These are phyloP conservation scores for Pichia sp. DNA, from an alignment of 1,139 yeast genomes.

Conservation along the genomic window DNA sequence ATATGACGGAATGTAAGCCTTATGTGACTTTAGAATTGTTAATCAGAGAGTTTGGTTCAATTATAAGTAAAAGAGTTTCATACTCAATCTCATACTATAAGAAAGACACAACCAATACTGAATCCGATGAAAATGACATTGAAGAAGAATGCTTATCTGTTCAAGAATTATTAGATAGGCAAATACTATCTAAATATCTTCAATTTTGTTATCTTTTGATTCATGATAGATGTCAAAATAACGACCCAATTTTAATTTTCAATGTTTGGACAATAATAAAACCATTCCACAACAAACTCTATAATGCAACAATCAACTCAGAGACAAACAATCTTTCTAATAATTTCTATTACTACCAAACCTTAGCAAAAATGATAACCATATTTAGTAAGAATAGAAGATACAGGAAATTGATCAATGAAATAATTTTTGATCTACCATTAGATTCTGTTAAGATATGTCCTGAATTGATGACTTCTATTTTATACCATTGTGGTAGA, in stretches of 20 bases:
- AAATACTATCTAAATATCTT: conserved; percentile 25
- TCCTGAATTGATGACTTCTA: conserved; percentile 35
- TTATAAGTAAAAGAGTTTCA: conserved; percentile 18
- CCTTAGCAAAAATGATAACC: conserved; percentile 34
- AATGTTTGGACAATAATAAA: conserved; percentile 27
- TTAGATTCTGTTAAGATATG: conserved; percentile 36
- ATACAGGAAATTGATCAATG: conserved; percentile 32
- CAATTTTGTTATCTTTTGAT: conserved; percentile 28
- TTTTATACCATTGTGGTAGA: conserved; percentile 35
- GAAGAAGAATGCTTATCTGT: neutral
- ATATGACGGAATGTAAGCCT: neutral
- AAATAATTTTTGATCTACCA: conserved; percentile 34
- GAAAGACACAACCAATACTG: neutral
- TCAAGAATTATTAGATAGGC: conserved; percentile 14
- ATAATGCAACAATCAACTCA: conserved; percentile 25
- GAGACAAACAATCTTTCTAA: conserved; percentile 28
- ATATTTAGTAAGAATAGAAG: conserved; percentile 34
- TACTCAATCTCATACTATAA: conserved; percentile 19
- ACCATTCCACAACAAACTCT: conserved; percentile 30
- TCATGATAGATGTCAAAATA: conserved; percentile 21
- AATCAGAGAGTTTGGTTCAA: conserved; percentile 21
- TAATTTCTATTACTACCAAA: conserved; percentile 30
- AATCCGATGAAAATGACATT: neutral
- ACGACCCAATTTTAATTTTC: conserved; percentile 30
- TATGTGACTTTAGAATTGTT: conserved; percentile 15